Evolutionary conservation across 1,284 basidiomycete species (phyloP).

Genomic region (Lentinus polychrous): DNA sequence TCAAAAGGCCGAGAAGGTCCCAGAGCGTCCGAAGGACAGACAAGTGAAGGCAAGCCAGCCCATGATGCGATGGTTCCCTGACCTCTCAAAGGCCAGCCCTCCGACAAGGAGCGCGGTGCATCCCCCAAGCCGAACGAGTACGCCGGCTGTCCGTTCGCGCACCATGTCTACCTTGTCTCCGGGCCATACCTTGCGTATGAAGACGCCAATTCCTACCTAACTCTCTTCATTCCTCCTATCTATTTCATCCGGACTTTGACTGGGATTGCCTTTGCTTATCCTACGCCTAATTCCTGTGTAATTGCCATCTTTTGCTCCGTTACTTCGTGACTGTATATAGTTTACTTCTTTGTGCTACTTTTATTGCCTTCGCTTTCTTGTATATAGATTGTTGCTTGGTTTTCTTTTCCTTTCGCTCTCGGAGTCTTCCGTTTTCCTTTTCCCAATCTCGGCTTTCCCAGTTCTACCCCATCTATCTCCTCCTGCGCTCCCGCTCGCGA

Average conservation of each 20-base stretch:
- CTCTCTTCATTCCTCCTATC: constrained; percentile 4
- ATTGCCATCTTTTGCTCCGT: background rate
- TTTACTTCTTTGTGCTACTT: background rate
- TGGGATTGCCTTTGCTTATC: background rate
- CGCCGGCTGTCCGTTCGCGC: background rate
- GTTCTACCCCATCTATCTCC: too few relatives aligned
- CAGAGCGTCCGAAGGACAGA: constrained; percentile 16
- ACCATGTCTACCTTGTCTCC: background rate
- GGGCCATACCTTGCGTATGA: constrained; percentile 18
- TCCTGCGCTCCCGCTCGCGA: background rate
- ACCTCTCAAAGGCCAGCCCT: constrained; percentile 20
- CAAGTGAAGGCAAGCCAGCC: constrained; percentile 23
- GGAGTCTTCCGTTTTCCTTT: background rate
- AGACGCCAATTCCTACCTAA: constrained; percentile 23
- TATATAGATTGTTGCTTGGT: background rate
- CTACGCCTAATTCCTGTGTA: constrained; percentile 4
- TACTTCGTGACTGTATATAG: constrained; percentile 4
- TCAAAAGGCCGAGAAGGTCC: constrained; percentile 15
- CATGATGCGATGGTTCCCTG: constrained; percentile 27
- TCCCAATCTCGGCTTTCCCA: background rate
- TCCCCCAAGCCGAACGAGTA: background rate
- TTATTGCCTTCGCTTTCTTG: constrained; percentile 1
- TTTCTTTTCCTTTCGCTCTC: background rate
- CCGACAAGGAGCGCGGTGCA: constrained; percentile 15
- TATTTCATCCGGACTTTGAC: background rate